Conservation (phyloP, 108 stramenopile species). For the Cyclotella atomus region DNA sequence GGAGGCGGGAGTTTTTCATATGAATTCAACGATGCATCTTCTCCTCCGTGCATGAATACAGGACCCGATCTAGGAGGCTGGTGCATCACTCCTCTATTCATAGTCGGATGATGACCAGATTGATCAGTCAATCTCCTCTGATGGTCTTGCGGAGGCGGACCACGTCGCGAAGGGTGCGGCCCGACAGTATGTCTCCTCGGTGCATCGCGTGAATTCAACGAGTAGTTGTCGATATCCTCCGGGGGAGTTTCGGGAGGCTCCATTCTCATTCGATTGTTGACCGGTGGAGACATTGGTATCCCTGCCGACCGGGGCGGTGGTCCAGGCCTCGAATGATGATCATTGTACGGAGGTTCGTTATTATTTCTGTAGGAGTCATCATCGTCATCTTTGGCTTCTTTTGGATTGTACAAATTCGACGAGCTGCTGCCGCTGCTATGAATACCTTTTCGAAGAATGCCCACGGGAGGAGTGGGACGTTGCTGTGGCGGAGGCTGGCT, state of each 20-base stretch:
- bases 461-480: not conserved
- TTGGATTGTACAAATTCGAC: not conserved
- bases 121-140: not conserved
- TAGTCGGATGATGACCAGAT: not conserved
- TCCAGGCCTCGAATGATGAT: not conserved
- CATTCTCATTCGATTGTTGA: slow-evolving; percentile 3
- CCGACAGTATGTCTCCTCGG: not conserved
- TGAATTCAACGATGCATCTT: not conserved
- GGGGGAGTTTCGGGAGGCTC: slow-evolving; percentile 17
- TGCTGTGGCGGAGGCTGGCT: not conserved
- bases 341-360: not conserved
- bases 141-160: not conserved
- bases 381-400: slow-evolving; percentile 4
- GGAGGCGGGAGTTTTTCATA: not conserved
- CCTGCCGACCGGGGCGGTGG: not conserved
- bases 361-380: not conserved
- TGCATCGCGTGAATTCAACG: slow-evolving; percentile 1
- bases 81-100: not conserved
- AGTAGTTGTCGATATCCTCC: slow-evolving; percentile 11
- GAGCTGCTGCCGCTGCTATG: not conserved
- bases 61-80: slow-evolving; percentile 3
- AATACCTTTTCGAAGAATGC: not conserved
- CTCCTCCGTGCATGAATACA: not conserved
- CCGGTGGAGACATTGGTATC: slow-evolving; percentile 1
- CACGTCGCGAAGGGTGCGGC: not conserved